phyloP scores from a whole-genome alignment of 441 rosid species.

The Melastoma candidum region DNA sequence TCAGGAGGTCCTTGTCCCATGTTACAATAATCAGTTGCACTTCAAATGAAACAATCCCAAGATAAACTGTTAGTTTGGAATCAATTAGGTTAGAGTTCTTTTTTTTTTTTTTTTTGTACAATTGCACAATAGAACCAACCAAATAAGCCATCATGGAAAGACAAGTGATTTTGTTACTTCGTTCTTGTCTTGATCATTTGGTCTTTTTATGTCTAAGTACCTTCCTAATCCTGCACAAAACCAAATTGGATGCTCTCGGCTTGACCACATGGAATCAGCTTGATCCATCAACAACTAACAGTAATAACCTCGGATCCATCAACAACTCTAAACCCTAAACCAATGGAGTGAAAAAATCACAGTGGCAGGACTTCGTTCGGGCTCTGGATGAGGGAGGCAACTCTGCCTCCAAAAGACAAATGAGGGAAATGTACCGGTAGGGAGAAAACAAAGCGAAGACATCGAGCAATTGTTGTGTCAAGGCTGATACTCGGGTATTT shows the following conservation, averaged over 20 bases:
- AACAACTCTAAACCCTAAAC: neutral
- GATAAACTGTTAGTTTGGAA: conserved; percentile 7
- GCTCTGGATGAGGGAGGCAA: conserved; percentile 2
- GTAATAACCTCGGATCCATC: conserved; percentile 7
- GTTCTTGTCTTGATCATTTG: no score
- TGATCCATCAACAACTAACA: conserved; percentile 1
- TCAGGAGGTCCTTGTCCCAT: conserved; percentile 26
- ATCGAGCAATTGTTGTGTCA: neutral
- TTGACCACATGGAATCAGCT: conserved; percentile 3
- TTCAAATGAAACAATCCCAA: neutral
- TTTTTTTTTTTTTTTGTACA: no score
- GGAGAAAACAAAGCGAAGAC: neutral
- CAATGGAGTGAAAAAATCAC: neutral
- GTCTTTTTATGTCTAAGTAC: no score
- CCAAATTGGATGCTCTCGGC: no score
- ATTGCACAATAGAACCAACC: no score
- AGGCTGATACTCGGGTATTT: neutral
- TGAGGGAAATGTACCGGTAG: neutral
- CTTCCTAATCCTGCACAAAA: no score
- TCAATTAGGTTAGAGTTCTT: neutral
- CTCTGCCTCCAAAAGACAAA: neutral
- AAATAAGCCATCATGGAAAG: no score
- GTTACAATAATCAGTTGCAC: conserved; percentile 1
- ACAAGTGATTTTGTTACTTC: no score
- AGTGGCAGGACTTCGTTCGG: conserved; percentile 6